Percentiles rank a stretch among this genome's conserved stretches.
These are phyloP conservation scores for Kurtzmaniella natalensis DNA, from an alignment of 1,139 yeast species.

Conservation along the genomic window DNA sequence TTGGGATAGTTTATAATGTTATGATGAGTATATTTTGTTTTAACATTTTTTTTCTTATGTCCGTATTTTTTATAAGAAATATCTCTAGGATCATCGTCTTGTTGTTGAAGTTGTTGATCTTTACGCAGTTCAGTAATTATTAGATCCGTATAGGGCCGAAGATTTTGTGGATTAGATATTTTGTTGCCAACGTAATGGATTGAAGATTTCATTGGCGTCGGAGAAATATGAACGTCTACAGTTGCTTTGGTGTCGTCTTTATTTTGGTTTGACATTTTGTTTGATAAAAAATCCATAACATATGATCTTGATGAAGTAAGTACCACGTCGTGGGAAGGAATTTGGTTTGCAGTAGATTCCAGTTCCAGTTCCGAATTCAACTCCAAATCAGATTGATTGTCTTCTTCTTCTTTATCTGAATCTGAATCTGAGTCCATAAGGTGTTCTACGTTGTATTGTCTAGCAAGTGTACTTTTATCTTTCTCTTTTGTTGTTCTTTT, in stretches of 20 bases:
- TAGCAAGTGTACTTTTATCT: too few relatives aligned
- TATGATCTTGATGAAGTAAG: conserved; percentile 5
- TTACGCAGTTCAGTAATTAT: conserved; percentile 4
- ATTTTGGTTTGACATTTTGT: background rate
- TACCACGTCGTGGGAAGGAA: too few relatives aligned
- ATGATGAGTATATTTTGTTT: background rate
- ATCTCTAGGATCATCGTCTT: conserved; percentile 3
- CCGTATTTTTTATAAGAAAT: conserved; percentile 7
- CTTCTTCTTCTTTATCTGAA: too few relatives aligned
- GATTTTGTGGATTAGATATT: conserved; percentile 5
- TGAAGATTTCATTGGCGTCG: conserved; percentile 1
- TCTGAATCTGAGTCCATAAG: too few relatives aligned
- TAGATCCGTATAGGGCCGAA: conserved; percentile 5
- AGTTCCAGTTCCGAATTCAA: too few relatives aligned
- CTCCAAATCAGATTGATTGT: too few relatives aligned
- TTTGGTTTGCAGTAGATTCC: too few relatives aligned
- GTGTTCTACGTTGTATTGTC: too few relatives aligned
- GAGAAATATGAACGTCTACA: background rate
- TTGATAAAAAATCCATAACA: conserved; percentile 3
- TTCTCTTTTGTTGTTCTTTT: too few relatives aligned
- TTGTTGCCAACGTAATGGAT: conserved; percentile 4
- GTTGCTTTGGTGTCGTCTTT: background rate
- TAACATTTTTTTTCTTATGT: background rate
- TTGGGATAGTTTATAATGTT: conserved; percentile 3
- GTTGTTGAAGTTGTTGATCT: background rate